These are phyloP conservation scores for Candida yuanshanica DNA, from an alignment of 805 yeast genomes.

Conservation along the genomic window DNA sequence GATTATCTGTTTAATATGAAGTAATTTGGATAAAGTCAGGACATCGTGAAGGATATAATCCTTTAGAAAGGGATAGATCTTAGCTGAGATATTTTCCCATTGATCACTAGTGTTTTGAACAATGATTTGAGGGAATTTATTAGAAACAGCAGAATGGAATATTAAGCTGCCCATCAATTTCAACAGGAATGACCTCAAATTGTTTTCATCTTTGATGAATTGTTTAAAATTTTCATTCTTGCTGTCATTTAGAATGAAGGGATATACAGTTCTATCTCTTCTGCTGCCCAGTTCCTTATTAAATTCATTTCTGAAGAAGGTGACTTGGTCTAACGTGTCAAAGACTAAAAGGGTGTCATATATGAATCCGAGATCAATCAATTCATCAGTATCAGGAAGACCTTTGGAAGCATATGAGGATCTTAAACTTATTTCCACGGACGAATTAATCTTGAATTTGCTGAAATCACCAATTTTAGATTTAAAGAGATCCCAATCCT, in stretches of 20 bases:
- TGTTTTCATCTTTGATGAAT: constrained; percentile 31
- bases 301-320: constrained; percentile 55
- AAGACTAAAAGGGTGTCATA: constrained; percentile 82
- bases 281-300: constrained; percentile 67
- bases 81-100: constrained; percentile 65
- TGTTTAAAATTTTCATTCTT: constrained; percentile 25
- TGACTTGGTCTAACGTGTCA: constrained; percentile 61
- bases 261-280: constrained; percentile 65
- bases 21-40: constrained; percentile 38
- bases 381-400: constrained; percentile 27
- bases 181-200: constrained; percentile 50
- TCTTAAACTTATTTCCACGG: constrained; percentile 76
- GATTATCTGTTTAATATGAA: constrained; percentile 38
- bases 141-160: constrained; percentile 65
- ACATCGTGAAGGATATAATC: constrained; percentile 39
- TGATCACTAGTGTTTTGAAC: constrained; percentile 54
- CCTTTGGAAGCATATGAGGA: constrained; percentile 40
- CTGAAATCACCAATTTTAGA: constrained; percentile 38
- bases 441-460: constrained; percentile 71
- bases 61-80: constrained; percentile 53
- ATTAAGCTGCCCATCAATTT: constrained; percentile 72
- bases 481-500: constrained; percentile 51
- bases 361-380: constrained; percentile 62
- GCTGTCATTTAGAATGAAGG: constrained; percentile 43
- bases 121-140: constrained; percentile 54